Conservation (phyloP, 306 rosid genomes). For the Dryas alaskensis region DNA sequence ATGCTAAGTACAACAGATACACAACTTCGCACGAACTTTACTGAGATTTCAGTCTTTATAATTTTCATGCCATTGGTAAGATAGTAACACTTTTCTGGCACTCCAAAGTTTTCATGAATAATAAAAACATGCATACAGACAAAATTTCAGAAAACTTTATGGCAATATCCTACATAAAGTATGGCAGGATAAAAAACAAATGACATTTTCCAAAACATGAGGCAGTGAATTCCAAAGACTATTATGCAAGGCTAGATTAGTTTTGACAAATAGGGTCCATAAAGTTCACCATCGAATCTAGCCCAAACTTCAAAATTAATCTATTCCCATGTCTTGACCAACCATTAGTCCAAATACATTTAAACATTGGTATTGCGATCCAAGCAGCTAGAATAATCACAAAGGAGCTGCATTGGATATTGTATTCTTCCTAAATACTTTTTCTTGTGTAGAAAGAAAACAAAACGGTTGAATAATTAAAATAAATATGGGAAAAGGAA, state of each 20-base stretch:
- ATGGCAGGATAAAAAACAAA: no score
- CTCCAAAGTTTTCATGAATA: no score
- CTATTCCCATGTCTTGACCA: neutral
- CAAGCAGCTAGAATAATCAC: neutral
- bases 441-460: neutral
- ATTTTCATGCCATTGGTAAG: neutral
- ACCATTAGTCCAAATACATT: neutral
- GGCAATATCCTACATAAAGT: no score
- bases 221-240: neutral
- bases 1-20: conserved; percentile 49
- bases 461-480: neutral
- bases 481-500: neutral
- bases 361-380: neutral
- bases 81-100: no score
- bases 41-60: neutral
- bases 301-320: no score
- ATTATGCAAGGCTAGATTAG: no score
- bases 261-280: no score
- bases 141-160: no score
- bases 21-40: conserved; percentile 1
- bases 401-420: neutral
- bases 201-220: neutral
- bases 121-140: no score
- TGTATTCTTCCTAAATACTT: neutral
- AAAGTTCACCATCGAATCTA: no score